Evolutionary conservation across 2,329 filamentous ascomycete species (phyloP).

Genomic region (Hymenoscyphus occultus): DNA sequence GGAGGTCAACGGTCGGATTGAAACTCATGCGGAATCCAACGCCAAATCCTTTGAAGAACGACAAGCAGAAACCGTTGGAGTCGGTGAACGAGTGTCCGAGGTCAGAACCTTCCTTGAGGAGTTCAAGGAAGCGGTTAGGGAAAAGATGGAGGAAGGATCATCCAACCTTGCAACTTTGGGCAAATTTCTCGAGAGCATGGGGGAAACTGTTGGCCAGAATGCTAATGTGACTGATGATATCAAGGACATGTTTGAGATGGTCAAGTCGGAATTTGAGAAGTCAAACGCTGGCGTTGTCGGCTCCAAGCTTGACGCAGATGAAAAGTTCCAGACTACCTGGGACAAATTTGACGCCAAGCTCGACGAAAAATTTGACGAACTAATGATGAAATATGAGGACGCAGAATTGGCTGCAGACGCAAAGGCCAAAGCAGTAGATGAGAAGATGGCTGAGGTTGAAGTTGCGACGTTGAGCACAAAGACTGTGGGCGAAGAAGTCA

Average conservation of each 20-base stretch:
- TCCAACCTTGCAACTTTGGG: constrained; percentile 70
- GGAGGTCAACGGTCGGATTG: constrained; percentile 66
- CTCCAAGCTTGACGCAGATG: constrained; percentile 78
- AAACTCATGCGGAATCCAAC: constrained; percentile 67
- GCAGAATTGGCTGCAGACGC: constrained; percentile 73
- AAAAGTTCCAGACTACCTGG: constrained; percentile 63
- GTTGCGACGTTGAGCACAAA: constrained; percentile 74
- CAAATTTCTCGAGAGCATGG: constrained; percentile 64
- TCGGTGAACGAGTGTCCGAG: constrained; percentile 74
- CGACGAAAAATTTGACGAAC: constrained; percentile 66
- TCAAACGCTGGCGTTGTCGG: constrained; percentile 76
- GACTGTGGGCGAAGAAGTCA: constrained; percentile 80
- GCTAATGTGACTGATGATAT: constrained; percentile 59
- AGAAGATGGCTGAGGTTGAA: constrained; percentile 69
- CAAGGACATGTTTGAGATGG: constrained; percentile 68
- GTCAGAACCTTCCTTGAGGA: constrained; percentile 76
- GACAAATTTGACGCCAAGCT: constrained; percentile 54
- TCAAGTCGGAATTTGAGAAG: constrained; percentile 86
- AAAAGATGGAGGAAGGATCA: constrained; percentile 72
- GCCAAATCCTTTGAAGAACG: constrained; percentile 79
- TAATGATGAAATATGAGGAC: constrained; percentile 86
- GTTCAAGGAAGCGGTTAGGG: constrained; percentile 72
- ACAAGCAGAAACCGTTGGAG: constrained; percentile 75
- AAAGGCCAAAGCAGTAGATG: constrained; percentile 69
- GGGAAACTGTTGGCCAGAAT: constrained; percentile 60